Evolutionary conservation across 305 asterid genomes (phyloP), one percentile per base, ranked within the genome.

Genomic region (Plantago coronopus): DNA sequence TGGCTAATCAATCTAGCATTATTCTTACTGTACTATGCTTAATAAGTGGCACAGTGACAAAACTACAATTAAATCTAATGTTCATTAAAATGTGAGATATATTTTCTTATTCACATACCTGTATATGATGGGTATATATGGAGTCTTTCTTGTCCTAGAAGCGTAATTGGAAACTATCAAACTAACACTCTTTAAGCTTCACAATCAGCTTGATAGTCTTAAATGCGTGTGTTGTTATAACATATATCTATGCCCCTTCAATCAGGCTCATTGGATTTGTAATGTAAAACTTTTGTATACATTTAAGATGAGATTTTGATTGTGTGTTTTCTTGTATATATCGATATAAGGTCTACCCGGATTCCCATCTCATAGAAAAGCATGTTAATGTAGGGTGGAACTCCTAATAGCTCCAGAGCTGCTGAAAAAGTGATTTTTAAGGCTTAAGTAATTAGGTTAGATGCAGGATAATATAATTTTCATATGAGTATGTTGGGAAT

Each of bases 1-100:
- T 11, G 23, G 29, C 61, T 59, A 69, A 61, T 54, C 31, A 11
- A 17, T 63, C 55, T 55, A 22, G 59, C 23, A 57, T 54, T 60
- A 34, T 67, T 11, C 48, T 55, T 48, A 20, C 17, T 14, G 25
- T 40, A 18, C 34, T 31, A 51, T 69, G 22, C 13, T 49, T 50
- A n/a, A 37, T 13, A 48, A 22, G 27, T 54, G 47, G 10, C 46
- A 23, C 40, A 49, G 43, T 38, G 44, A 38, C 16, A 1, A 38
- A 38, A 1, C 44, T 38, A 38, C 44, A 38, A 38, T 38, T 2
- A 11, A 38, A 38, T 11, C 16, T 11, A 3, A 38, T 38, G 44
- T 12, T 38, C 44, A 38, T 38, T 38, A 38, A 37, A 38, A 12
- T 38, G 44, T 38, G 44, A 38, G 16, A 38, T 37, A 48, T n/a